A percentile compares a stretch with the other conserved stretches of the same genome.
phyloP scores from a whole-genome alignment of 805 yeast genomes.

The Lachancea meyersii region DNA sequence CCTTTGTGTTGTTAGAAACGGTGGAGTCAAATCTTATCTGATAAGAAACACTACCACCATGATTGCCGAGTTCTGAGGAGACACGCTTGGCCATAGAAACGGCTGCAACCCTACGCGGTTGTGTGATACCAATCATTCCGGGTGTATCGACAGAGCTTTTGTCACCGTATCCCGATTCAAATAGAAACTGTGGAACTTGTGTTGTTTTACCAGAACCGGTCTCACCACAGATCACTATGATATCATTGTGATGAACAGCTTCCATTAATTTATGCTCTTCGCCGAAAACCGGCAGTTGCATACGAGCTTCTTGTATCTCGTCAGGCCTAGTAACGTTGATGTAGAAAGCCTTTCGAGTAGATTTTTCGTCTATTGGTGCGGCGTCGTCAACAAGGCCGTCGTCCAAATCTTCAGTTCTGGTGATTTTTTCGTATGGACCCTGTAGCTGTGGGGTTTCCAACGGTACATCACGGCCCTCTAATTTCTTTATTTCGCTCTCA shows the following conservation, averaged over 20 bases:
- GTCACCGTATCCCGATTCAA: conserved; percentile 85
- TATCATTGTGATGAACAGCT: conserved; percentile 86
- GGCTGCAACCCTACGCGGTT: conserved; percentile 92
- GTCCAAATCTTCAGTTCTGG: conserved; percentile 65
- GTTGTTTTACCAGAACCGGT: conserved; percentile 99
- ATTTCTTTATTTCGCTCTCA: conserved; percentile 55
- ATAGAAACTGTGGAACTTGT: conserved; percentile 92
- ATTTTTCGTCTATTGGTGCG: conserved; percentile 49
- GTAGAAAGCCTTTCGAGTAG: conserved; percentile 52
- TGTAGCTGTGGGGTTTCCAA: conserved; percentile 46
- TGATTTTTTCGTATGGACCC: conserved; percentile 47
- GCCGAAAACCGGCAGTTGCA: conserved; percentile 77
- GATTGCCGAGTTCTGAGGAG: conserved; percentile 66
- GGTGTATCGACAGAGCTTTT: conserved; percentile 53
- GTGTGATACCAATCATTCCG: conserved; percentile 95
- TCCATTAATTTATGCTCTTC: conserved; percentile 95
- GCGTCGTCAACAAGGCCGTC: conserved; percentile 62
- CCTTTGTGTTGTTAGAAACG: conserved; percentile 54
- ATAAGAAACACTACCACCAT: conserved; percentile 63
- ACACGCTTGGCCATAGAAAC: conserved; percentile 87
- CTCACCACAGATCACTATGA: conserved; percentile 90
- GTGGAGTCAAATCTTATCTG: conserved; percentile 78
- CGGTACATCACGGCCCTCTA: conserved; percentile 54
- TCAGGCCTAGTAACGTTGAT: conserved; percentile 62
- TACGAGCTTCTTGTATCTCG: conserved; percentile 60